These are phyloP conservation scores for Pleurotus ostreatus DNA, from an alignment of 768 basidiomycete species.

Conservation along the genomic window DNA sequence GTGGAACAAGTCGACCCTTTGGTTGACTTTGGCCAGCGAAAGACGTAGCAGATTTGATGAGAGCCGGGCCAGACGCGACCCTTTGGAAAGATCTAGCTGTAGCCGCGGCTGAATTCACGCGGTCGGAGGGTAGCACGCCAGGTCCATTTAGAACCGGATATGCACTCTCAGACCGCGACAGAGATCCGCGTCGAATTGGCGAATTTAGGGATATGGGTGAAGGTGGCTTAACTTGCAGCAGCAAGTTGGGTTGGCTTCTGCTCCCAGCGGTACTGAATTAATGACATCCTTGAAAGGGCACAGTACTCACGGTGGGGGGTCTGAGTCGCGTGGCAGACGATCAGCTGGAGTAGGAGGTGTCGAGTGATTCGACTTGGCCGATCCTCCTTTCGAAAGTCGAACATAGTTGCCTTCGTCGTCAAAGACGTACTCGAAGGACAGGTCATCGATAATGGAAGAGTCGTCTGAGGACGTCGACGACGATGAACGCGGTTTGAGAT, in stretches of 20 bases:
- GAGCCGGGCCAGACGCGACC: conserved; percentile 58
- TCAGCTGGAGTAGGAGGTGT: conserved; percentile 30
- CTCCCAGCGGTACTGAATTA: background rate
- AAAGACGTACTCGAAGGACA: conserved; percentile 62
- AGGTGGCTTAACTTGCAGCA: conserved; percentile 15
- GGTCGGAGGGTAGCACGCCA: conserved; percentile 13
- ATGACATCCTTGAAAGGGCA: background rate
- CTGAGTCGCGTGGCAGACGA: background rate
- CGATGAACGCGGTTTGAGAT: conserved; percentile 20
- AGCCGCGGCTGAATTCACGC: background rate
- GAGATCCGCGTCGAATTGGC: conserved; percentile 40
- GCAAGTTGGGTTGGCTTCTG: conserved; percentile 6
- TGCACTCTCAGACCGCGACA: conserved; percentile 67
- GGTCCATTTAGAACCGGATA: conserved; percentile 38
- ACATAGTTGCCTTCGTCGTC: conserved; percentile 53
- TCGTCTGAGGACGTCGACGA: conserved; percentile 49
- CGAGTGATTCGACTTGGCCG: conserved; percentile 38
- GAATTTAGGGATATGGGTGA: conserved; percentile 35
- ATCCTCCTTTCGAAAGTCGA: conserved; percentile 50
- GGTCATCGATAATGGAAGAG: conserved; percentile 56
- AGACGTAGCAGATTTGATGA: conserved; percentile 24
- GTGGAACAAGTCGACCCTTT: conserved; percentile 20
- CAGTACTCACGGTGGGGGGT: background rate
- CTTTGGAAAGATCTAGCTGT: conserved; percentile 55
- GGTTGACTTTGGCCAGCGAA: background rate